Evolutionary conservation across 1,284 basidiomycete genomes (phyloP).

Genomic region (Leucoagaricus sp.): DNA sequence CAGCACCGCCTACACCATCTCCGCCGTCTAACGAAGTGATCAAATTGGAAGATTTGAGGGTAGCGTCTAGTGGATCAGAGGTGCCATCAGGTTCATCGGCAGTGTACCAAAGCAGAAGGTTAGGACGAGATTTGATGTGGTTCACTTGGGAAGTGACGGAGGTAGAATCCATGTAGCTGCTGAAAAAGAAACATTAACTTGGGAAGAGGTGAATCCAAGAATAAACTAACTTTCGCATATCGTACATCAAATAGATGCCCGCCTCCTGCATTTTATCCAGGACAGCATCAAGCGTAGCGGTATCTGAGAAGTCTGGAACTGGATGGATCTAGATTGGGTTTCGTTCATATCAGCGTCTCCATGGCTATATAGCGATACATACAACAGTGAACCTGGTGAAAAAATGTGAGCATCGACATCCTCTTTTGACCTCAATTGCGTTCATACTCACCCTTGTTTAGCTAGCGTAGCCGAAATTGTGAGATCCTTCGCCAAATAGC

Average conservation of each 20-base stretch:
- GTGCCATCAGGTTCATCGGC: constrained; percentile 76
- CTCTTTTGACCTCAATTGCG: background rate
- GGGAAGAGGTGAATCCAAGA: background rate
- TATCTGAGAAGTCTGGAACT: constrained; percentile 60
- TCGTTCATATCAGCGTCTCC: background rate
- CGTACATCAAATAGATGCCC: constrained; percentile 76
- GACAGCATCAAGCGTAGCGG: constrained; percentile 55
- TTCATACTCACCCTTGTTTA: constrained; percentile 54
- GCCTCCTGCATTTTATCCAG: constrained; percentile 71
- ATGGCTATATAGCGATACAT: constrained; percentile 10
- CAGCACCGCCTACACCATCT: constrained; percentile 37
- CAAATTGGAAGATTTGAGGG: constrained; percentile 55
- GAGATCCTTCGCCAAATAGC: constrained; percentile 58
- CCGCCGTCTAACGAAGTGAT: constrained; percentile 63
- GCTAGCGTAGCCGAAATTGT: constrained; percentile 58
- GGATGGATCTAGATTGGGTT: constrained; percentile 51
- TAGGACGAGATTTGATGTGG: constrained; percentile 61
- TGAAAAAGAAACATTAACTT: constrained; percentile 23
- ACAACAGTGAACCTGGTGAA: constrained; percentile 31
- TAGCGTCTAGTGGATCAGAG: constrained; percentile 64
- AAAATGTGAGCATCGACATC: background rate
- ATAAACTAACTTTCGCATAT: constrained; percentile 64
- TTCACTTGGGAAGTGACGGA: constrained; percentile 68
- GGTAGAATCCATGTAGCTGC: constrained; percentile 65
- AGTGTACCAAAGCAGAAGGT: constrained; percentile 77